Conservation (phyloP, 106 monocot species). For the Platanthera zijinensis region DNA sequence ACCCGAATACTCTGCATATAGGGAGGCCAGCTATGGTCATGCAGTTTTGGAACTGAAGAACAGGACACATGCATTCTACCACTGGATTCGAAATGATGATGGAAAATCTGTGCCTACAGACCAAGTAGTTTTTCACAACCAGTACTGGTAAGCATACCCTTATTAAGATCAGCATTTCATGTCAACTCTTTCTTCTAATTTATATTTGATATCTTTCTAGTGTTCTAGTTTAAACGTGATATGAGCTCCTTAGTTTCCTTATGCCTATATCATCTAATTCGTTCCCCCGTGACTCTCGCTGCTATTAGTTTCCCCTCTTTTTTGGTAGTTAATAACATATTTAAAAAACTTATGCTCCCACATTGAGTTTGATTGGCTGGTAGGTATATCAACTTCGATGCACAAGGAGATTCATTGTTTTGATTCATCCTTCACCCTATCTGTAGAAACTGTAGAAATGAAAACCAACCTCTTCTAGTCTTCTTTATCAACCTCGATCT, state of each 20-base stretch:
- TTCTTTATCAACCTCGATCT: no score
- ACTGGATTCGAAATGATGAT: slow-evolving; percentile 93
- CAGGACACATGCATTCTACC: slow-evolving; percentile 89
- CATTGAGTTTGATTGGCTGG: no score
- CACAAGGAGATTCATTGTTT: no score
- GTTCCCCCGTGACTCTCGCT: no score
- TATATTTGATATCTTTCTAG: not conserved
- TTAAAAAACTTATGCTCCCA: no score
- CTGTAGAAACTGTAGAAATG: no score
- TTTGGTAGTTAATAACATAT: no score
- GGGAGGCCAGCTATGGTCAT: slow-evolving; percentile 98
- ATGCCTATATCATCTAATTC: not conserved
- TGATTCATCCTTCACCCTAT: no score
- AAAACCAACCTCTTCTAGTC: no score
- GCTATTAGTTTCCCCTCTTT: no score
- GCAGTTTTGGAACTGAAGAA: slow-evolving; percentile 78
- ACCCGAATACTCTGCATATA: slow-evolving; percentile 92
- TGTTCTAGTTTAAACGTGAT: not conserved
- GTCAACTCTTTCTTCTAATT: not conserved
- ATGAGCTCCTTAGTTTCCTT: not conserved
- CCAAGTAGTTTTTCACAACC: slow-evolving; percentile 66
- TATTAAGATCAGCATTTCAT: not conserved
- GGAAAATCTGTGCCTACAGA: slow-evolving; percentile 55
- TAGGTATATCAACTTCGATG: no score
- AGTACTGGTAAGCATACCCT: slow-evolving; percentile 66